Conservation (phyloP, 2,329 filamentous ascomycete species). For the Thielaviopsis populi region DNA sequence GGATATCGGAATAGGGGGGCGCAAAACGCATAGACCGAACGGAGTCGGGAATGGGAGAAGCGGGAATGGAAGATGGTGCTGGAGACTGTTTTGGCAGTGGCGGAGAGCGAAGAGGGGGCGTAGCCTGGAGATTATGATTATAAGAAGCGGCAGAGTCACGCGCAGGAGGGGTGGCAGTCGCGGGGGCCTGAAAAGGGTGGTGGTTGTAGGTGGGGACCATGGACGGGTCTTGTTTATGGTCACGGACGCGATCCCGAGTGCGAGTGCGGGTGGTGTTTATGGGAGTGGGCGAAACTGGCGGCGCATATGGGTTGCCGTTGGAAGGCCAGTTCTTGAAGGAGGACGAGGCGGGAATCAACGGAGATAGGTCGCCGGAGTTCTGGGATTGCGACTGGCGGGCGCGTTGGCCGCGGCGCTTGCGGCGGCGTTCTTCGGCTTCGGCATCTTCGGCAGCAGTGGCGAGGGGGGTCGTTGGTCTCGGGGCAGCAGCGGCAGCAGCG, state of each 20-base stretch:
- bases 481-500: background rate
- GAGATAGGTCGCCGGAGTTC: conserved; percentile 13
- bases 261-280: conserved; percentile 11
- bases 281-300: conserved; percentile 7
- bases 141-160: conserved; percentile 1
- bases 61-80: background rate
- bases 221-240: conserved; percentile 8
- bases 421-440: conserved; percentile 13
- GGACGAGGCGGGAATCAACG: conserved; percentile 11
- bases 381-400: conserved; percentile 10
- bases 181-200: background rate
- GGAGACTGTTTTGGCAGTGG: conserved; percentile 6
- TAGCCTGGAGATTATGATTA: background rate
- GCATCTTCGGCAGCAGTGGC: conserved; percentile 11
- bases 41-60: conserved; percentile 2
- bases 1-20: background rate
- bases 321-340: conserved; percentile 6
- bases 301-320: conserved; percentile 7
- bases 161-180: background rate
- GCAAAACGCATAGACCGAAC: conserved; percentile 8
- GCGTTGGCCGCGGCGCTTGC: conserved; percentile 15
- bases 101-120: background rate
- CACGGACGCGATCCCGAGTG: conserved; percentile 14
- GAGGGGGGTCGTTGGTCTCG: conserved; percentile 12
- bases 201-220: background rate